These are phyloP conservation scores for Ceratobasidium sp. DNA, from an alignment of 1,284 basidiomycete genomes.

Conservation along the genomic window DNA sequence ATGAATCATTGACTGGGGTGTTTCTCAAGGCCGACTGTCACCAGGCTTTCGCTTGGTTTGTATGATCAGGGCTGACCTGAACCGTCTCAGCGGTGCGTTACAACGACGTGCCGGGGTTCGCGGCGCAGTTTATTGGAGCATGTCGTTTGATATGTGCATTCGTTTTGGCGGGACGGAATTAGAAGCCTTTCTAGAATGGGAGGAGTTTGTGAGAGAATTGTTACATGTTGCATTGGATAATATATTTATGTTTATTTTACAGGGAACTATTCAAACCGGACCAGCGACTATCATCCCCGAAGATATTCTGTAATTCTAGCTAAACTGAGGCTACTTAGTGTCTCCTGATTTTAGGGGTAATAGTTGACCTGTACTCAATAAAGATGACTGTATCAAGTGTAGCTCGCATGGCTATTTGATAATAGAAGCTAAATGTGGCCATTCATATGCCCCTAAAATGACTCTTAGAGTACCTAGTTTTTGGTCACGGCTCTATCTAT, in stretches of 20 bases:
- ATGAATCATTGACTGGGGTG: no score
- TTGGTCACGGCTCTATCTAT: no score
- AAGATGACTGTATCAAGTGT: no score
- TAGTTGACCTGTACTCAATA: no score
- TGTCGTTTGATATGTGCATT: conserved; percentile 34
- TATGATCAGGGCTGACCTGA: conserved; percentile 19
- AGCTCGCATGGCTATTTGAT: no score
- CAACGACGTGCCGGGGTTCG: background rate
- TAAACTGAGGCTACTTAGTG: no score
- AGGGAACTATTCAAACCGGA: conserved; percentile 28
- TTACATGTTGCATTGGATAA: background rate
- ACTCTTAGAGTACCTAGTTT: no score
- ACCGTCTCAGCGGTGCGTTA: conserved; percentile 9
- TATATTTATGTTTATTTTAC: background rate
- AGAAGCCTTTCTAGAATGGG: conserved; percentile 45
- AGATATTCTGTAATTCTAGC: background rate
- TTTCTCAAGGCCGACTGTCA: background rate
- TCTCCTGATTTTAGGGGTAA: no score
- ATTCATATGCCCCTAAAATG: no score
- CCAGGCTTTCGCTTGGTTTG: conserved; percentile 23
- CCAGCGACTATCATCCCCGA: conserved; percentile 23
- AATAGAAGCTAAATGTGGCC: no score
- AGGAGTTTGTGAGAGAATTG: conserved; percentile 20
- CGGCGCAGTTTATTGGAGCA: conserved; percentile 15
- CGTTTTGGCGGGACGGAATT: conserved; percentile 40